Evolutionary conservation across 164 flowering plant species (phyloP).

Genomic region (Nelumbo lutea): DNA sequence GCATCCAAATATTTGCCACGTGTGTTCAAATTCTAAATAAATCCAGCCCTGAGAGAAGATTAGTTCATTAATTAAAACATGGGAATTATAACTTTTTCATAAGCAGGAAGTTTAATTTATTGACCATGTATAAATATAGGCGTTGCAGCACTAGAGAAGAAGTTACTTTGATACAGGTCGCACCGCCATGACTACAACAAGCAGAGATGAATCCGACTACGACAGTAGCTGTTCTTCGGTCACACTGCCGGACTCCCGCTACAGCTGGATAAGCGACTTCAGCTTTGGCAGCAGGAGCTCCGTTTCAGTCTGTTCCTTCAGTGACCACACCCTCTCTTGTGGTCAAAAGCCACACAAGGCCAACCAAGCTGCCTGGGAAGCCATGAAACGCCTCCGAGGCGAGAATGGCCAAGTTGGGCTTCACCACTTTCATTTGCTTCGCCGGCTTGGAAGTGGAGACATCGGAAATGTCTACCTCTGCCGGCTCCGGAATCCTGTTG

Average conservation of each 20-base stretch:
- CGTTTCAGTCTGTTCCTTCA: conserved; percentile 32
- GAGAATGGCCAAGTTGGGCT: conserved; percentile 49
- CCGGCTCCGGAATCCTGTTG: conserved; percentile 43
- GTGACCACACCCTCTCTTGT: conserved; percentile 10
- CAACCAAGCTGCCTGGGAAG: conserved; percentile 74
- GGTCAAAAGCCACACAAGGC: conserved; percentile 71
- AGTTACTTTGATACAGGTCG: too few relatives aligned
- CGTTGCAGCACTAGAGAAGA: not conserved
- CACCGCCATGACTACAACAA: conserved; percentile 15
- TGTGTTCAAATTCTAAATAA: too few relatives aligned
- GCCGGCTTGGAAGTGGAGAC: conserved; percentile 72
- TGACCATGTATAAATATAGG: not conserved
- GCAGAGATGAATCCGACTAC: conserved; percentile 44
- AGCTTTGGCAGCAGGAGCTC: conserved; percentile 64
- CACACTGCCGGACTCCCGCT: conserved; percentile 54
- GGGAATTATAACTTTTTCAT: too few relatives aligned
- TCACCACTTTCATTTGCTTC: conserved; percentile 61
- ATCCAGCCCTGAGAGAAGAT: too few relatives aligned
- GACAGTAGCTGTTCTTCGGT: conserved; percentile 61
- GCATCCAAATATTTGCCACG: too few relatives aligned
- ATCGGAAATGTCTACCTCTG: conserved; percentile 77
- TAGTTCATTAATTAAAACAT: not conserved
- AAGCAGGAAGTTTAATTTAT: too few relatives aligned
- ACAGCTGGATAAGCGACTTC: conserved; percentile 62
- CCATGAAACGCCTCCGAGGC: conserved; percentile 45